Evolutionary conservation across 306 rosid species (phyloP).

Genomic region (Castanospermum australe): DNA sequence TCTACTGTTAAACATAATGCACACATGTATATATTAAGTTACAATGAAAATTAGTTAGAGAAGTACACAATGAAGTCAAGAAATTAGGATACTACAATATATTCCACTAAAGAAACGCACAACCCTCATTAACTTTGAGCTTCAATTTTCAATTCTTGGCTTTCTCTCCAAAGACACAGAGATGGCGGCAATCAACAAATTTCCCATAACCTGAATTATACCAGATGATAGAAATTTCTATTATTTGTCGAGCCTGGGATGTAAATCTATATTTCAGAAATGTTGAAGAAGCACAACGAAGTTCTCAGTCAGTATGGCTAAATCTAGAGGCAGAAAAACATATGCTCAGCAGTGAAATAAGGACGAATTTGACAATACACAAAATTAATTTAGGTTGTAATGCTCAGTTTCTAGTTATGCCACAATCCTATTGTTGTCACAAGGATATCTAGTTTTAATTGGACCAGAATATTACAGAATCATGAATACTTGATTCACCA

Average conservation of each 20-base stretch:
- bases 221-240: neutral
- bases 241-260: neutral
- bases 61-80: neutral
- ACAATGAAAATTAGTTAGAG: neutral
- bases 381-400: neutral
- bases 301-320: neutral
- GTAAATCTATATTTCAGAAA: neutral
- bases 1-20: neutral
- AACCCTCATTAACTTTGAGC: slow-evolving; percentile 11
- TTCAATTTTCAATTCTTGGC: slow-evolving; percentile 8
- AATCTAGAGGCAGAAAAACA: neutral
- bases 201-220: neutral
- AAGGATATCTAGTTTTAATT: neutral
- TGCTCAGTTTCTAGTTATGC: neutral
- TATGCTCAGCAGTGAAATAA: neutral
- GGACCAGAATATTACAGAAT: neutral
- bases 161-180: neutral
- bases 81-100: slow-evolving; percentile 17
- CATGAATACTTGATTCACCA: neutral
- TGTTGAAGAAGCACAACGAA: neutral
- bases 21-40: neutral
- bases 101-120: neutral
- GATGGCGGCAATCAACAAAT: slow-evolving; percentile 1
- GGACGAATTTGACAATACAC: neutral
- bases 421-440: neutral